phyloP scores from a whole-genome alignment of 352 stramenopile genomes.

The Peronospora belbahrii region DNA sequence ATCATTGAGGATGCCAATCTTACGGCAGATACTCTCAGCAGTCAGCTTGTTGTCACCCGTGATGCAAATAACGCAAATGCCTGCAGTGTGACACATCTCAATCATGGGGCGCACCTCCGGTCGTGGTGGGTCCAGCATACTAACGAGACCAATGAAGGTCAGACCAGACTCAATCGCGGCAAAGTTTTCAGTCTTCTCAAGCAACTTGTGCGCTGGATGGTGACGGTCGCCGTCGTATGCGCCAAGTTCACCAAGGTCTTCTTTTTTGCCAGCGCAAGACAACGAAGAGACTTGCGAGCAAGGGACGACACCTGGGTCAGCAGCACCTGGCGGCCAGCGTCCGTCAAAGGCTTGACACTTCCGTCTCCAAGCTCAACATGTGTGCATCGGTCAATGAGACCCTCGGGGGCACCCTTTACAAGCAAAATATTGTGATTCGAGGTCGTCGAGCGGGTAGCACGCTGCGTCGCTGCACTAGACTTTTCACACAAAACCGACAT shows the following conservation, averaged over 20 bases:
- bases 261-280: conserved; percentile 93
- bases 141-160: conserved; percentile 96
- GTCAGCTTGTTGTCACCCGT: conserved; percentile 99
- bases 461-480: conserved; percentile 21
- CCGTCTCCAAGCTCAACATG: conserved; percentile 91
- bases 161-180: conserved; percentile 92
- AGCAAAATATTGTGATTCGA: conserved; percentile 90
- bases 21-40: conserved; percentile 93
- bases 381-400: conserved; percentile 93
- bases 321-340: conserved; percentile 78
- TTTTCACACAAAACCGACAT: conserved; percentile 93
- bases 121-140: conserved; percentile 97
- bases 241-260: conserved; percentile 78
- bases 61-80: conserved; percentile 99
- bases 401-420: conserved; percentile 98
- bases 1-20: conserved; percentile 94
- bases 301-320: conserved; percentile 88
- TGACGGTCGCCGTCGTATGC: conserved; percentile 81
- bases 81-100: conserved; percentile 89
- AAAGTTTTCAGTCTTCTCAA: conserved; percentile 86
- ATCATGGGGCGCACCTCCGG: conserved; percentile 96
- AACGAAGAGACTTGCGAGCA: conserved; percentile 91
- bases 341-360: conserved; percentile 88
- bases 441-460: conserved; percentile 52
- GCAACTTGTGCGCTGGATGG: conserved; percentile 74